Base-by-base conservation (phyloP, 495 filamentous ascomycete species). In the Penicillium bialowiezense region DNA sequence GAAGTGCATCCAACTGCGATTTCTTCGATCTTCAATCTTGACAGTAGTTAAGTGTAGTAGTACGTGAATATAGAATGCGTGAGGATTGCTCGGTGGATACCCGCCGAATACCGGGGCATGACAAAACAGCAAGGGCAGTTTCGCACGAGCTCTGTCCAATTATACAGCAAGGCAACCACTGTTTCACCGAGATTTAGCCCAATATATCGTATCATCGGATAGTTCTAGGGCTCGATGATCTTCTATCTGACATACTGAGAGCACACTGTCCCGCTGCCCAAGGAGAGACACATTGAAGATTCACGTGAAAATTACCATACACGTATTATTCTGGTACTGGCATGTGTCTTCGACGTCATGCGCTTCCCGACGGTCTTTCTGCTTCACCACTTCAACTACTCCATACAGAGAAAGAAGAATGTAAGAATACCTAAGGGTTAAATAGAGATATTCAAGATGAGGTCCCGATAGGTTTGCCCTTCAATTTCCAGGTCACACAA, bases 271-370 rank as follows among this genome's bases (percentile, higher is more conserved):
- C 23, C 3, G 23, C 4, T 26, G 8, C 23, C 23, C 23, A 3
- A 26, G 23, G 23, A 8, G 23, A 26, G 23, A 26, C 4, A 26
- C 4, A 10, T 43, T 15, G 42, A 32, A 32, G 29, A 40, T 40
- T 48, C 61, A 64, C 46, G 58, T 64, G 61, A 64, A 62, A 63
- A 44, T 42, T 35, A 29, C 15, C 6, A 47, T 56, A 43, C 56
- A 17, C 38, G 64, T 63, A 66, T 51, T 61, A 62, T 64, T 52
- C 62, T 52, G 49, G 62, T 62, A 64, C 50, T 63, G 55, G 65
- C 56, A 66, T 55, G 55, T 65, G 64, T 54, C 48, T 33, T 60
- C 55, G 49, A 70, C 67, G 65, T 70, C 65, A 69, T 63, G 36
- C 44, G 31, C 17, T n/a, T 37, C 15, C 24, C 44, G 44, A 23